These are phyloP conservation scores for Arthrobotrys megalospora DNA, from an alignment of 2,329 filamentous ascomycete genomes.

Conservation along the genomic window DNA sequence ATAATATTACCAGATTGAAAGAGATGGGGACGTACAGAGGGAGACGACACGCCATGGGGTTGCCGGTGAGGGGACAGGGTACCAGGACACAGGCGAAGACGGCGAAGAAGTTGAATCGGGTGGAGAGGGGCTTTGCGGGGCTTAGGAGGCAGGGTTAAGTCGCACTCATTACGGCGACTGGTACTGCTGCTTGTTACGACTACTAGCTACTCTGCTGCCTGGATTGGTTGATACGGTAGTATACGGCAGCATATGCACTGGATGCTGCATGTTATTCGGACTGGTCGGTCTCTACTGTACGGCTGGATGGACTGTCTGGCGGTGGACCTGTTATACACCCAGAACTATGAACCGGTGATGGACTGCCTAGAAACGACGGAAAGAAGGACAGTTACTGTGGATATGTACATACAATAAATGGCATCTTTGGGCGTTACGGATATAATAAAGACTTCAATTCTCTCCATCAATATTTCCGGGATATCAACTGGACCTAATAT, in stretches of 20 bases:
- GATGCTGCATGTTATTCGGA: too few species aligned
- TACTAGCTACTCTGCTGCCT: too few species aligned
- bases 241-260: too few species aligned
- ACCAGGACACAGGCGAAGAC: conserved; percentile 81
- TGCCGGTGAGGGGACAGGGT: conserved; percentile 91
- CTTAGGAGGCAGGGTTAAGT: conserved; percentile 10
- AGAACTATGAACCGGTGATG: too few species aligned
- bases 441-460: background rate
- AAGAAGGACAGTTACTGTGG: background rate
- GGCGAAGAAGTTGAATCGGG: conserved; percentile 75
- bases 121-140: conserved; percentile 69
- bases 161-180: background rate
- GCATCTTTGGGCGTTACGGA: background rate
- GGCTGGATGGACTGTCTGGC: too few species aligned
- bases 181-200: too few species aligned
- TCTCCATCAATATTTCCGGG: too few species aligned
- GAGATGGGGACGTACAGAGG: conserved; percentile 94
- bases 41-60: conserved; percentile 84
- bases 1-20: conserved; percentile 87
- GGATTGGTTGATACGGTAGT: too few species aligned
- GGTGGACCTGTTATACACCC: too few species aligned
- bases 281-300: too few species aligned
- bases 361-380: too few species aligned
- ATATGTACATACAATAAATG: conserved; percentile 18
- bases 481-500: too few species aligned